Base-by-base conservation (phyloP, 371 early-diverging fungal genomes). In the Mucor saturninus region DNA sequence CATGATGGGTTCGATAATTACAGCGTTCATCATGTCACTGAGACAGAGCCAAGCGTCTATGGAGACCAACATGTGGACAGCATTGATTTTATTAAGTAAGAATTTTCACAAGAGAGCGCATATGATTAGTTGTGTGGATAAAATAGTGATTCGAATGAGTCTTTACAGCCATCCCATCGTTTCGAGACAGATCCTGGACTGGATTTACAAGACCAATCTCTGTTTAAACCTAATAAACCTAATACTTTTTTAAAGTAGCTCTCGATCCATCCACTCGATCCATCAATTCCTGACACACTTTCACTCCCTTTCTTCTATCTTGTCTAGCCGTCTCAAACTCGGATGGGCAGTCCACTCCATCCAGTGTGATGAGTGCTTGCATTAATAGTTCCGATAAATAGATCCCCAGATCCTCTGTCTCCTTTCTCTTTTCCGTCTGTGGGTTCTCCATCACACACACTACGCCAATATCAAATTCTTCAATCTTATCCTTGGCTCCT, bases 301-400 rank as follows among this genome's bases (percentile, higher is more conserved):
- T 69, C 4, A 73, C 73, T 7, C 62, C 73, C 37, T 67, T 45
- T 42, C 59, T 65, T 59, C 73, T 58, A 29, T 56, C 57, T 28
- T 60, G 21, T 57, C 73, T 52, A 14, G 73, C 73, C 7, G 69
- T 69, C 15, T 51, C 48, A 35, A 73, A 73, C 15, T 73, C 69
- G 9, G 54, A 26, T 35, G 69, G 69, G 29, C 73, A 73, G 43
- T 69, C 62, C 28, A 73, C 69, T 2, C 69, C 69, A 48, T 73
- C 73, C 8, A 73, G 45, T 28, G 69, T 45, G 30, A 73, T 69
- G 11, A 73, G 43, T 26, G 73, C 59, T 46, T 73, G 73, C 67
- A 73, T 66, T 13, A 73, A 38, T 21, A 66, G 21, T 48, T 73
- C 73, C 15, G 64, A 55, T 21, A 71, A 35, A 48, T 60, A 63